phyloP scores from a whole-genome alignment of 139 green algal genomes.

The Mesostigma viride region DNA sequence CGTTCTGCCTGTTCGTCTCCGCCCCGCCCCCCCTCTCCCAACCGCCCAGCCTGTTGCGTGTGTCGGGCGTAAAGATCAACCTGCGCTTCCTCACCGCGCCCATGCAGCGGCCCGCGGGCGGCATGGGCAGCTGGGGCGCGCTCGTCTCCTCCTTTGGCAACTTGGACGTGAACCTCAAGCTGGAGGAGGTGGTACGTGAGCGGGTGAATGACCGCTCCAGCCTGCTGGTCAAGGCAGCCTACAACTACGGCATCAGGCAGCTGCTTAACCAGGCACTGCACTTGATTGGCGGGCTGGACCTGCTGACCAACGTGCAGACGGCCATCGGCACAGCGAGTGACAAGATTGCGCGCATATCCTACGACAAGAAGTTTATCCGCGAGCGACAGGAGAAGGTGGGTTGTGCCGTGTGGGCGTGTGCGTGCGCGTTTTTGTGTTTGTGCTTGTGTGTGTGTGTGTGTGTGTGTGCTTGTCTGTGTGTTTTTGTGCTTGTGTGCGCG shows the following conservation, averaged over 20 bases:
- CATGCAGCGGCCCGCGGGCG: conserved; percentile 12
- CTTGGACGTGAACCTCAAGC: conserved; percentile 22
- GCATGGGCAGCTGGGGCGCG: conserved; percentile 22
- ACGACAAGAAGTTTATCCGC: conserved; percentile 35
- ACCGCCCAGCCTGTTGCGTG: conserved; percentile 22
- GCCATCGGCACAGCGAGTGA: conserved; percentile 21
- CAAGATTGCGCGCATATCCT: conserved; percentile 20
- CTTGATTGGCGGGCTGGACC: conserved; percentile 21
- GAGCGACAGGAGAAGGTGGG: conserved; percentile 19
- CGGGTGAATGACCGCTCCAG: conserved; percentile 19
- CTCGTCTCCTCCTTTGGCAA: conserved; percentile 27
- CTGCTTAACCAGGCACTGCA: conserved; percentile 31
- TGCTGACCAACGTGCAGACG: conserved; percentile 26
- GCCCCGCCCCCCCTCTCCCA: no score
- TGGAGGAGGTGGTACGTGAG: conserved; percentile 1
- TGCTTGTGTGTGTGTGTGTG: no score
- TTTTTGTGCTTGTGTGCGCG: no score
- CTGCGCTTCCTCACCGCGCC: conserved; percentile 24
- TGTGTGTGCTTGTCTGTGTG: no score
- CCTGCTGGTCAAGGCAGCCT: conserved; percentile 2
- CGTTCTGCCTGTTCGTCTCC: no score
- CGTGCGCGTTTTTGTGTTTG: no score
- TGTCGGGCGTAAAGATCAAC: conserved; percentile 14
- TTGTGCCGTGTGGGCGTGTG: no score
- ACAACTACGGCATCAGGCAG: conserved; percentile 13